Conservation (phyloP, 225 moss, liverwort and hornwort genomes). For the Pseudisothecium myosuroides region DNA sequence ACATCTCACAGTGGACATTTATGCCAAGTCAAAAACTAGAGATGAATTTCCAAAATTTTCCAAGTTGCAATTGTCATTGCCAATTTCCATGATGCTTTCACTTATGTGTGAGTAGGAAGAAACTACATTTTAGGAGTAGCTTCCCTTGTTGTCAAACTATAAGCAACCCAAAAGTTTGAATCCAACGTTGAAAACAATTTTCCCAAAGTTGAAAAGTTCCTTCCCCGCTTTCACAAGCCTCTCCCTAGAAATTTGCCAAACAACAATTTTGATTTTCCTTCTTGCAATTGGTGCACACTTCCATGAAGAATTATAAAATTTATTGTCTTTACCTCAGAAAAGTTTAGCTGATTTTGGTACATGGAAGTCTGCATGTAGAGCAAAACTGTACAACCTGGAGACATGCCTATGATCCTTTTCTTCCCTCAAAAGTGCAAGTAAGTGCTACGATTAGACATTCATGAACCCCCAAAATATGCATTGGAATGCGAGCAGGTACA, state of each 20-base stretch:
- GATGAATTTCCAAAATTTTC: not conserved
- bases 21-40: not conserved
- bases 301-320: not conserved
- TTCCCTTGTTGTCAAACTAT: not conserved
- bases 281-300: not conserved
- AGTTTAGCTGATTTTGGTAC: rapidly evolving
- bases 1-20: rapidly evolving
- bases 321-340: not conserved
- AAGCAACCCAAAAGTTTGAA: not conserved
- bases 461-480: not conserved
- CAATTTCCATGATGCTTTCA: not conserved
- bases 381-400: not conserved
- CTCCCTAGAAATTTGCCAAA: not conserved
- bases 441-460: not conserved
- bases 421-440: not conserved
- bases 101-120: rapidly evolving
- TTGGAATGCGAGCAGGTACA: not conserved
- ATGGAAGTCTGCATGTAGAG: not conserved
- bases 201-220: rapidly evolving
- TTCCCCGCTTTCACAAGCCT: not conserved
- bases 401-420: not conserved
- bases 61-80: not conserved
- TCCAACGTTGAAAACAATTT: not conserved
- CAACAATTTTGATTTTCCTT: not conserved
- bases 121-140: not conserved